Percentiles rank a stretch among this genome's conserved stretches.
phyloP scores from a whole-genome alignment of 495 filamentous ascomycete genomes.

The Neohortaea acidophila region DNA sequence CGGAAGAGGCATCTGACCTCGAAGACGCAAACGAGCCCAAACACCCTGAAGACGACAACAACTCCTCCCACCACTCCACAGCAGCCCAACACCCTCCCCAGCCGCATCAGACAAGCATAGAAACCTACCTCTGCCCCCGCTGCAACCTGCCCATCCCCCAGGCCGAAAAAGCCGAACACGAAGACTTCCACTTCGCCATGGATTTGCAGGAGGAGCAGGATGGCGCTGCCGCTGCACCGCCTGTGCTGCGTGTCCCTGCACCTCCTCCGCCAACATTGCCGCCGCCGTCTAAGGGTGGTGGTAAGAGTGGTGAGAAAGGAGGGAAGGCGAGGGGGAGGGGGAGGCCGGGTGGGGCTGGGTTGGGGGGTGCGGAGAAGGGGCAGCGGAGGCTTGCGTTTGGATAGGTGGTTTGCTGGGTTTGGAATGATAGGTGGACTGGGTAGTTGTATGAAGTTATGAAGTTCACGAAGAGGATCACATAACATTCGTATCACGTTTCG shows the following conservation, averaged over 20 bases:
- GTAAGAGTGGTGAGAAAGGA: too few relatives aligned
- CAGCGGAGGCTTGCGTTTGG: slow-evolving; percentile 28
- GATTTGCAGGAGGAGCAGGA: slow-evolving; percentile 50
- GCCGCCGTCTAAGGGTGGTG: neutral
- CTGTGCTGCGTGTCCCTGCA: slow-evolving; percentile 10
- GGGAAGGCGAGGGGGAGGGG: slow-evolving; percentile 5
- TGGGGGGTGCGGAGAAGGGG: slow-evolving; percentile 20
- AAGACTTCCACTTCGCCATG: slow-evolving; percentile 94
- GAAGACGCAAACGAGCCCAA: neutral
- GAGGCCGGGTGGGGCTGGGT: slow-evolving; percentile 11
- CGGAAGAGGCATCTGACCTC: neutral
- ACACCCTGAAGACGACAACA: neutral
- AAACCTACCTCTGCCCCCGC: slow-evolving; percentile 44
- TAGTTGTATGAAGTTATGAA: too few relatives aligned
- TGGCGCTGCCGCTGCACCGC: slow-evolving; percentile 1
- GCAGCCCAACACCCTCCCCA: slow-evolving; percentile 10
- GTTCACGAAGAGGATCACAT: too few relatives aligned
- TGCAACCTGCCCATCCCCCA: slow-evolving; percentile 45
- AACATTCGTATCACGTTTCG: too few relatives aligned
- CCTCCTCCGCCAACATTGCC: neutral
- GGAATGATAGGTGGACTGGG: too few relatives aligned
- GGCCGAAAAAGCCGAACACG: slow-evolving; percentile 56
- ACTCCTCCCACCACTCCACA: slow-evolving; percentile 1
- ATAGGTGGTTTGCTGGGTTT: too few relatives aligned
- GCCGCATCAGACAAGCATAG: slow-evolving; percentile 25